Evolutionary conservation across 345 rosid species (phyloP), one percentile per base, ranked within the genome.

Genomic region (Eucalyptus erythrocorys): DNA sequence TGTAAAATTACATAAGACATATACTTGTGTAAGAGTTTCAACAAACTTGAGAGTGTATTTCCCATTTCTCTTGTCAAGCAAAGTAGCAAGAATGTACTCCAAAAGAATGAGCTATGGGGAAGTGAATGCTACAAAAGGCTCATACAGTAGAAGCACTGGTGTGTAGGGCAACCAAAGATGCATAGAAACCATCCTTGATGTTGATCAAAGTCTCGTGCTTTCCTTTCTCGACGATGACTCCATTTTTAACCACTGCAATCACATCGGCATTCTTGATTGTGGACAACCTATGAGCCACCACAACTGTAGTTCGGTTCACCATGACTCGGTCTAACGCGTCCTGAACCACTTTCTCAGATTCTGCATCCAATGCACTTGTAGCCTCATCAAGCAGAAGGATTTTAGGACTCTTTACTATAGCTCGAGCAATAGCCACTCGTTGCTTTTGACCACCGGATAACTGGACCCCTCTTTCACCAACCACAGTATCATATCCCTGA

Each of bases 401-500:
- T 71, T 86, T 93, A 0, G 96, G 97, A 86, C 87, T 92, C 79
- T 94, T 95, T 1, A 94, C 90, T 16, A 93, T 90, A 14, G 97
- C 97, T 2, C 95, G 93, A 1, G 94, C 97, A 11, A 95, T 93
- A 80, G 96, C 94, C 49, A 95, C 91, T 2, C 95, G 90, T 86
- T 95, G 96, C 90, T 95, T 95, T 48, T 95, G 96, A 7, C 95
- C 94, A 2, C 96, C 95, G 0, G 95, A 94, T 71, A 95, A 57
- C 47, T 94, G 96, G 45, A 91, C 89, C 27, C 95, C 96, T 50
- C 94, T 89, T 85, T 94, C 96, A 51, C 96, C 96, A 3, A 92
- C 95, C 9, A 90, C 8, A 1, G 93, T 94, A 42, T 92, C 94
- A 34, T 95, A 95, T 6, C 96, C 96, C 96, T 95, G 89, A 68